Evolutionary conservation across 2,329 filamentous ascomycete species (phyloP), one percentile per base, ranked within the genome.

Genomic region (Nigrospora oryzae): DNA sequence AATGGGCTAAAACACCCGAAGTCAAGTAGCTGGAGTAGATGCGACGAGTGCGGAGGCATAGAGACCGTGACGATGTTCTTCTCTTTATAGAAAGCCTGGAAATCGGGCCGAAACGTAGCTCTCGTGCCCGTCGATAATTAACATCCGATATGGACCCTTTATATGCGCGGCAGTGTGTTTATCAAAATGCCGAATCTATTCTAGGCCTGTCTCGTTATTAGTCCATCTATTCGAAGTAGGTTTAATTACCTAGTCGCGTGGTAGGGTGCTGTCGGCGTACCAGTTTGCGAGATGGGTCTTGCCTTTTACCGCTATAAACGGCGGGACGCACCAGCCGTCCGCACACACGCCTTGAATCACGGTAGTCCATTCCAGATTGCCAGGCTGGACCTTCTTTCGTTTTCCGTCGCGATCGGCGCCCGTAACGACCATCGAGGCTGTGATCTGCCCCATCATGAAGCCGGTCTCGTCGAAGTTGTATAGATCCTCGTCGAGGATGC

Each of bases 121-220:
- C 45, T 57, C 46, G 55, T 69, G 51, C 40, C 62, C 52, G 53
- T 69, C 58, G 32, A 69, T 50, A 45, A 70, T 56, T 5, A 70
- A 52, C 5, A 69, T 53, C 23, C 54, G 49, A 53, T 63, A 61
- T 42, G 12, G 38, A 8, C 63, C 55, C 30, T 51, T 52, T 44
- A 34, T 49, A 31, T 47, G 49, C 17, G n/a, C 15, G 30, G 14
- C 11, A 34, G 40, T 42, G 28, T 42, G 32, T 35, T 34, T 16
- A 16, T 42, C 32, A 30, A 42, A 42, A 35, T 42, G 40, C 15
- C n/a, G 30, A 34, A 35, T 23, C 40, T 19, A 42, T 11, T 35
- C 32, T 15, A 42, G 30, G 32, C 40, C 32, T 19, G 32, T 42
- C 30, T 42, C 40, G 32, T 42, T 42, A 16, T 16, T 33, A 11